Base-by-base conservation (phyloP, 352 stramenopile genomes). In the Globisporangium spiculum region DNA sequence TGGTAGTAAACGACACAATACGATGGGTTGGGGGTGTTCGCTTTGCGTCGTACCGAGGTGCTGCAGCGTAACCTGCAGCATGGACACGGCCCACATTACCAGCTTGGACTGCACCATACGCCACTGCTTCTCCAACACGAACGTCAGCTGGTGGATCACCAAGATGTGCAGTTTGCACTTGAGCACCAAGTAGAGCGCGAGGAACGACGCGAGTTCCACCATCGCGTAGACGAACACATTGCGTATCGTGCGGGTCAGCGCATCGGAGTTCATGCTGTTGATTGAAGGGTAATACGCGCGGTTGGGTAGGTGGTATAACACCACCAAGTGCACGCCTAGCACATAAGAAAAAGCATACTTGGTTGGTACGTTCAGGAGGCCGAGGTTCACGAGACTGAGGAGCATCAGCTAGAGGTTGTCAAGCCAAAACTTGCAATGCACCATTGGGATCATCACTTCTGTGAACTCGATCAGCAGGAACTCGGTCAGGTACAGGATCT, bases 51-150 rank as follows among this genome's bases (percentile, higher is more conserved):
- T 67, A 75, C 70, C 74, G 16, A 72, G 58, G 56, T 83, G 76
- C 9, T 76, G 63, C 3, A 84, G 60, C 22, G 72, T 75, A 32
- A 70, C 76, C 48, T 84, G 79, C 1, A 83, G 71, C 1, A 71
- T 73, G 56, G 77, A 78, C 18, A 77, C 67, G 18, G 80, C 75
- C 79, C 77, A 87, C 14, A 87, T 34, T 6, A 87, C 64, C 20
- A 87, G 26, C 54, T 84, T 83, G 3, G 68, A 73, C 50, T 82
- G 77, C 16, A 87, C 71, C 64, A 79, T 76, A 2, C 56, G 50
- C 53, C 69, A 70, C 24, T 84, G 69, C 0, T 30, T 68, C 46
- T 87, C 71, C 0, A 85, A 62, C 18, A 85, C 79, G 36, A 85
- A 85, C 1, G 71, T 62, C 0, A 88, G 52, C 20, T 81, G 74